Conservation (phyloP, 345 rosid species). For the Xanthoceras sorbifolium region DNA sequence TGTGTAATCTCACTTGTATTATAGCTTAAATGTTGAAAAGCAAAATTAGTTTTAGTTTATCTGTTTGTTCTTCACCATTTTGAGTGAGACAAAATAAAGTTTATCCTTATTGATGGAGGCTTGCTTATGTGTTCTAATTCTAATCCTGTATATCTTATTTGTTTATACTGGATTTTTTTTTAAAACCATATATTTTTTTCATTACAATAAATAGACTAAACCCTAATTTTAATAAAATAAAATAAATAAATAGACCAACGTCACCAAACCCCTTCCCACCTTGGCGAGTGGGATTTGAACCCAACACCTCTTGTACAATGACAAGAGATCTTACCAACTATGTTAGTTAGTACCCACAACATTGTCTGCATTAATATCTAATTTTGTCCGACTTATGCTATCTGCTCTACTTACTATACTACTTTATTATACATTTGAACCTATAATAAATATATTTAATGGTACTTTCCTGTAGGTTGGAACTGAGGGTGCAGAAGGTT, state of each 20-base stretch:
- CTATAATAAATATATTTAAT: slow-evolving; percentile 21
- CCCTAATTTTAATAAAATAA: too few relatives aligned
- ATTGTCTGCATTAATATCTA: background rate
- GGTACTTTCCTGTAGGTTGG: slow-evolving; percentile 61
- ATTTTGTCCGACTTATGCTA: background rate
- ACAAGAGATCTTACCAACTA: background rate
- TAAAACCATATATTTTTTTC: background rate
- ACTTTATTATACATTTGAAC: slow-evolving; percentile 8
- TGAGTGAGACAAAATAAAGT: background rate
- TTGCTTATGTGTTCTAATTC: background rate
- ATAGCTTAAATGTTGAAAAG: background rate
- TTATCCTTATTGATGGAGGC: background rate
- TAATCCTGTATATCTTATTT: background rate
- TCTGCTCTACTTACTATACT: background rate
- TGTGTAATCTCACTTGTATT: background rate
- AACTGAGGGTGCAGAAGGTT: slow-evolving; percentile 84
- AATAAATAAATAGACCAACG: background rate
- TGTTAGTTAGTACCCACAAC: background rate
- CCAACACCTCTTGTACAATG: background rate
- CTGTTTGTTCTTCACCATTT: background rate
- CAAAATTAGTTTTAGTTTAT: background rate
- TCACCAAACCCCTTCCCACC: background rate
- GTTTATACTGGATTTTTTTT: background rate
- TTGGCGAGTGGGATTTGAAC: background rate
- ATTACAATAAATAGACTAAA: too few relatives aligned